Evolutionary conservation across 108 stramenopile genomes (phyloP), one percentile per base, ranked within the genome.

Genomic region (Licmophora abbreviata): DNA sequence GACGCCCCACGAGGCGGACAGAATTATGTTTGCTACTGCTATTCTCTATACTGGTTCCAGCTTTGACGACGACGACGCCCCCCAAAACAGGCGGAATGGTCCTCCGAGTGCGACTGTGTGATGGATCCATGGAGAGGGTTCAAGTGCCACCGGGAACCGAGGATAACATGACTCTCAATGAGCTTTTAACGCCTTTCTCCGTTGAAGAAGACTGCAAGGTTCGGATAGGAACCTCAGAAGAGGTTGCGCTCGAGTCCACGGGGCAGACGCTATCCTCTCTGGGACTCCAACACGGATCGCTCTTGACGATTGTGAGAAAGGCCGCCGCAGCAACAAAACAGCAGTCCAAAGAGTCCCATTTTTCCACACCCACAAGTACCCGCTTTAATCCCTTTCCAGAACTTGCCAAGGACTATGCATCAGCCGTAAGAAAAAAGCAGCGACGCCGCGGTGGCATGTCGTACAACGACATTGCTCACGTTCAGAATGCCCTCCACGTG

Each of bases 331-430:
- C 6, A 6, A 48, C 30, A 17, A 28, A 60, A 15, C 9, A 56
- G 22, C 12, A 29, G 18, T 32, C 8, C 10, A 31, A 25, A 55
- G 2, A 29, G 33, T 24, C 6, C 26, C 17, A 38, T 23, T 10
- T 14, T 7, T 9, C 10, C 26, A 12, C 24, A 34, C 25, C 48
- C 24, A 44, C 20, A 5, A 21, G 6, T 1, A 4, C 57, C 11
- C 38, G 68, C 10, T 91, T 68, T 69, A 64, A 87, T 65, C 89
- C 89, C 10, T 91, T 81, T 48, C 89, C 89, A 7, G 81, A 83
- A 28, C 57, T 91, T 6, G 89, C 85, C 51, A 91, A 83, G 70
- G 71, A 83, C 38, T 79, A 78, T 48, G 61, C 57, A 23, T 48
- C 63, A 3, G 69, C 78, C 0, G 29, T 77, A 17, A 33, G 58